Evolutionary conservation across 2,329 filamentous ascomycete species (phyloP), one percentile per base, ranked within the genome.

Genomic region (Trichoderma semiorbis): DNA sequence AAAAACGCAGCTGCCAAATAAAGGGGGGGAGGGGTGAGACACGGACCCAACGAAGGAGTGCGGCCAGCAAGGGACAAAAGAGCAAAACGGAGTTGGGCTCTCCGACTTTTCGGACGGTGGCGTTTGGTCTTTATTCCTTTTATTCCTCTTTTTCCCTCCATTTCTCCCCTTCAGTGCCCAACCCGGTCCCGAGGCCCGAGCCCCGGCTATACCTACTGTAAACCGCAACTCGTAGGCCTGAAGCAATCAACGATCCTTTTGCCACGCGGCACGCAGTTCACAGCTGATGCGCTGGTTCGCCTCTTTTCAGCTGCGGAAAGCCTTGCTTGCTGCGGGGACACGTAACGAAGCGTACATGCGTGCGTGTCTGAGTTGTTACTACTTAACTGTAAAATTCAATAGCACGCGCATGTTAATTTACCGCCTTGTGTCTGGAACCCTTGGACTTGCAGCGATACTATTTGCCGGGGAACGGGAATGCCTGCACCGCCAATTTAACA

Each of bases 401-500:
- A 32, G 30, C 28, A 32, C 30, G 55, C 26, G 57, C 28, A 30
- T 57, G 24, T 16, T 57, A 30, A 57, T 57, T 57, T 57, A 57
- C 24, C 24, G 53, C 24, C 58, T 24, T 50, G n/a, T 26, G 43
- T 21, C 34, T 36, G 34, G n/a, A 53, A 24, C 21, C 39, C 28
- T 12, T 16, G 34, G 66, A 28, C 65, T 53, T 67, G 64, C 64
- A 43, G n/a, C n/a, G 47, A 43, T 21, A 50, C 43, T 18, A 26
- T 34, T 34, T 36, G 43, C 43, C 53, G 50, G 43, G 50, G 64
- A 36, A 30, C 14, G 36, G 24, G 55, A 61, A 61, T 61, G 64
- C 66, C 66, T 69, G 66, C 66, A 69, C 66, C 66, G 66, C 66
- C 66, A 69, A 50, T 69, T 69, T 53, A 53, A 53, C 39, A 57